Conservation (phyloP, 202 grass and related monocot genomes). For the Miscanthus sacchariflorus region DNA sequence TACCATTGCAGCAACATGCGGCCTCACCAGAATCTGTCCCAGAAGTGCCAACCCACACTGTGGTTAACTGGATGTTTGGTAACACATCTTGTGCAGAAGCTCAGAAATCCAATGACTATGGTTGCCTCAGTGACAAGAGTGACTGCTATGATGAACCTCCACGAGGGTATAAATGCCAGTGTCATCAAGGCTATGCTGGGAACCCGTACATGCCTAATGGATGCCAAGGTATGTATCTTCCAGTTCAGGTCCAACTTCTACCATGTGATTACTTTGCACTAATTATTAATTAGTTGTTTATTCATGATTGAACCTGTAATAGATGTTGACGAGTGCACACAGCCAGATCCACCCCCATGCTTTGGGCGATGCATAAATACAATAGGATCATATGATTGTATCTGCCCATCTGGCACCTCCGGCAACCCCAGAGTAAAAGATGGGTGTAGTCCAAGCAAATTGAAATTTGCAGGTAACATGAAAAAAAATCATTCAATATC, state of each 20-base stretch:
- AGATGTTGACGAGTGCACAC: conserved; percentile 11
- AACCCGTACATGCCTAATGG: conserved; percentile 8
- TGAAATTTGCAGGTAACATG: conserved; percentile 5
- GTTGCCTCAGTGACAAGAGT: conserved; percentile 2
- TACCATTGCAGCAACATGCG: background rate
- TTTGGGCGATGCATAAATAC: conserved; percentile 11
- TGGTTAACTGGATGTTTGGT: conserved; percentile 19
- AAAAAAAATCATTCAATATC: background rate
- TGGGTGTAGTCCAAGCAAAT: conserved; percentile 18
- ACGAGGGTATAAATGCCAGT: conserved; percentile 3
- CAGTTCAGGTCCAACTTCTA: background rate
- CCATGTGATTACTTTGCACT: background rate
- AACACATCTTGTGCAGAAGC: conserved; percentile 2
- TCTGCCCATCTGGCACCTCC: background rate
- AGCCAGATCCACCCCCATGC: background rate
- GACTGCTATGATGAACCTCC: conserved; percentile 4
- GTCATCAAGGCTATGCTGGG: background rate
- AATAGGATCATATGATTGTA: conserved; percentile 11
- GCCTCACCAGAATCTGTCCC: background rate
- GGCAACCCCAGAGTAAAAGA: conserved; percentile 4
- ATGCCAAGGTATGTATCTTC: conserved; percentile 1
- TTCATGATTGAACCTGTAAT: background rate
- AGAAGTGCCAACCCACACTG: background rate
- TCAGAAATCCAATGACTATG: background rate
- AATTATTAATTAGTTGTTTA: background rate